These are phyloP conservation scores for Saccharomyces hybrid DNA, from an alignment of 1,139 yeast genomes.

Conservation along the genomic window DNA sequence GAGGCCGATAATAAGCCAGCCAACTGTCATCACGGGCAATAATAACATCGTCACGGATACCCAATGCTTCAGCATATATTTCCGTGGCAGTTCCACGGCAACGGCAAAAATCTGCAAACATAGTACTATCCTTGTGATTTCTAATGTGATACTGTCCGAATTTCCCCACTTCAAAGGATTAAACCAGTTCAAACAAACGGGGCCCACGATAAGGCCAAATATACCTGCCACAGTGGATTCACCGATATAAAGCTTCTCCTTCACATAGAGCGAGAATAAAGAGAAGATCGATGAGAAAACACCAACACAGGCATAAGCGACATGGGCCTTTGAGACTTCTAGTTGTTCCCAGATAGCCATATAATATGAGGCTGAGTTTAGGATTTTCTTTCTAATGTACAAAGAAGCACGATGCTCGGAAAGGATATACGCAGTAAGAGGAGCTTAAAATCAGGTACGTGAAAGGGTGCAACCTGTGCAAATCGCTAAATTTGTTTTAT, in stretches of 20 bases:
- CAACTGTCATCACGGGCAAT: constrained; percentile 88
- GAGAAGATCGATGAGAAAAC: constrained; percentile 84
- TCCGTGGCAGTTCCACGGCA: constrained; percentile 91
- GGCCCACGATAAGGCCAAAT: constrained; percentile 88
- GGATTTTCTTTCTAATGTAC: not conserved
- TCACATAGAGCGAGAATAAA: constrained; percentile 80
- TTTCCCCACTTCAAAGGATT: constrained; percentile 89
- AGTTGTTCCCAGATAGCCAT: constrained; percentile 35
- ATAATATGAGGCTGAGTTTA: not conserved
- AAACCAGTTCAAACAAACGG: constrained; percentile 87
- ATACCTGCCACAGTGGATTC: constrained; percentile 93
- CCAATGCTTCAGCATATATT: constrained; percentile 91
- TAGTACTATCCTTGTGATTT: constrained; percentile 77
- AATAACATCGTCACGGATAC: constrained; percentile 67
- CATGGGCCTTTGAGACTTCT: constrained; percentile 55
- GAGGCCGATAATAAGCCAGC: constrained; percentile 84
- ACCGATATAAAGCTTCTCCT: constrained; percentile 84
- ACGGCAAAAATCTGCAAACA: constrained; percentile 95
- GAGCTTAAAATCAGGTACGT: not conserved
- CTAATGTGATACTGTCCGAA: constrained; percentile 76
- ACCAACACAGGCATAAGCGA: constrained; percentile 90
- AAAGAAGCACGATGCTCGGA: not conserved
- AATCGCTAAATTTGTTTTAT: not conserved
- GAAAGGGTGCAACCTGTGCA: not conserved
- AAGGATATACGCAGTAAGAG: not conserved